These are phyloP conservation scores for Zoysia japonica DNA, from an alignment of 176 grass and related monocot genomes.

Conservation along the genomic window DNA sequence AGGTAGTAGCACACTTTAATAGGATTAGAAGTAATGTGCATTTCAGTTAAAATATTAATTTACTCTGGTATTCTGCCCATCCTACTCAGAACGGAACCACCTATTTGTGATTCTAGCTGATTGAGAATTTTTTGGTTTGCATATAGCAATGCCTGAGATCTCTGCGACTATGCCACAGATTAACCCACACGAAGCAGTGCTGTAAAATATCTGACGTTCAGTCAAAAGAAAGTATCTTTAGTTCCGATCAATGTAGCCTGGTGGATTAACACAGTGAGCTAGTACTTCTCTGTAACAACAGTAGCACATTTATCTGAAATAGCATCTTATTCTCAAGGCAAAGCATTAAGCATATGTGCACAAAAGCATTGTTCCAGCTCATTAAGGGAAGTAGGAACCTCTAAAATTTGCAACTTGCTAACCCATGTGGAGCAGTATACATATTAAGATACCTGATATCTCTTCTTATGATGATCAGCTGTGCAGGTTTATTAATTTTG, in stretches of 20 bases:
- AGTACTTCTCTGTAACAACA: not conserved
- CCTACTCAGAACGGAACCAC: not conserved
- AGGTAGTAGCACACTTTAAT: no score
- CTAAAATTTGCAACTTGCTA: not conserved
- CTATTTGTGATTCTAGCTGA: not conserved
- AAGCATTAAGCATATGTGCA: not conserved
- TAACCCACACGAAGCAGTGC: not conserved
- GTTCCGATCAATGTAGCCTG: not conserved
- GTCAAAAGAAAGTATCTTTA: not conserved
- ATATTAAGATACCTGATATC: not conserved
- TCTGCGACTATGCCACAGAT: not conserved
- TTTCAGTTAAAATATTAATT: conserved; percentile 7
- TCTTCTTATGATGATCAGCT: not conserved
- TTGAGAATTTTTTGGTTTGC: not conserved
- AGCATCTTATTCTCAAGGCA: not conserved
- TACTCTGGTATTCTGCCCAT: not conserved
- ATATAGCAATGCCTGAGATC: not conserved
- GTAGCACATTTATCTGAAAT: conserved; percentile 4
- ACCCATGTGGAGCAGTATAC: not conserved
- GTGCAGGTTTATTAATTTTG: not conserved
- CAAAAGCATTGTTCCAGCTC: not conserved
- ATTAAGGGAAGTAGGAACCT: not conserved
- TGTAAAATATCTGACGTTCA: not conserved
- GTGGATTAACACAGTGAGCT: not conserved
- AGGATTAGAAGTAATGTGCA: not conserved